phyloP scores from a whole-genome alignment of 2,329 filamentous ascomycete genomes.

The Raffaelea deltoideospora region DNA sequence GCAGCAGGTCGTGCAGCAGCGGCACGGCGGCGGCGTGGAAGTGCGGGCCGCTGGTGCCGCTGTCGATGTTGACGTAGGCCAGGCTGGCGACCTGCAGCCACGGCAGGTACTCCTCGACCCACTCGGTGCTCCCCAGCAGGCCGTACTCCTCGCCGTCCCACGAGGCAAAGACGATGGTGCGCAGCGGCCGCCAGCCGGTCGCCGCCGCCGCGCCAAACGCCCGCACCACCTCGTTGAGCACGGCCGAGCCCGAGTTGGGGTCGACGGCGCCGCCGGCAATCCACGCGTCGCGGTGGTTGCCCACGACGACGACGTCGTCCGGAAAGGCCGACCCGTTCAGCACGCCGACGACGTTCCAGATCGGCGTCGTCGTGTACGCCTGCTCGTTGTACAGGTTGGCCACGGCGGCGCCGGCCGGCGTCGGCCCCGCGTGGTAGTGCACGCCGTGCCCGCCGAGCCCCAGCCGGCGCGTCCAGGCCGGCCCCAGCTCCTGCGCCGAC shows the following conservation, averaged over 20 bases:
- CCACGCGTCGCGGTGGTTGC: slow-evolving; percentile 76
- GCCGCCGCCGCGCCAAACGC: slow-evolving; percentile 56
- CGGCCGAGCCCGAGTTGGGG: slow-evolving; percentile 69
- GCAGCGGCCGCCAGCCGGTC: slow-evolving; percentile 66
- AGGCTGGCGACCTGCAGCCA: slow-evolving; percentile 63
- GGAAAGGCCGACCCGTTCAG: slow-evolving; percentile 68
- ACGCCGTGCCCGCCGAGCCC: slow-evolving; percentile 70
- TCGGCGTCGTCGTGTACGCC: slow-evolving; percentile 63
- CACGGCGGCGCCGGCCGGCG: slow-evolving; percentile 48
- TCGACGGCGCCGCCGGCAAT: slow-evolving; percentile 57
- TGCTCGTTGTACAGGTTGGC: slow-evolving; percentile 67
- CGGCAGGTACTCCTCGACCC: slow-evolving; percentile 78
- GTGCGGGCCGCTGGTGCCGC: slow-evolving; percentile 49
- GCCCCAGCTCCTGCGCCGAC: slow-evolving; percentile 56
- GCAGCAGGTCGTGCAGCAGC: slow-evolving; percentile 57
- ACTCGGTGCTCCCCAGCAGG: slow-evolving; percentile 75
- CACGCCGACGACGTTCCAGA: slow-evolving; percentile 86
- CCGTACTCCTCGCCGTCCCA: slow-evolving; percentile 81
- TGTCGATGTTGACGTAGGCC: slow-evolving; percentile 77
- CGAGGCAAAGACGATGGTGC: slow-evolving; percentile 80
- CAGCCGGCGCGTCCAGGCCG: slow-evolving; percentile 53
- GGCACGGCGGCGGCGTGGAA: slow-evolving; percentile 57
- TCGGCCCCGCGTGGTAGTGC: slow-evolving; percentile 72
- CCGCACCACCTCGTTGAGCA: slow-evolving; percentile 61
- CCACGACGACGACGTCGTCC: slow-evolving; percentile 74